These are phyloP conservation scores for Pyrenochaeta sp. DNA, from an alignment of 2,329 filamentous ascomycete genomes.

Conservation along the genomic window DNA sequence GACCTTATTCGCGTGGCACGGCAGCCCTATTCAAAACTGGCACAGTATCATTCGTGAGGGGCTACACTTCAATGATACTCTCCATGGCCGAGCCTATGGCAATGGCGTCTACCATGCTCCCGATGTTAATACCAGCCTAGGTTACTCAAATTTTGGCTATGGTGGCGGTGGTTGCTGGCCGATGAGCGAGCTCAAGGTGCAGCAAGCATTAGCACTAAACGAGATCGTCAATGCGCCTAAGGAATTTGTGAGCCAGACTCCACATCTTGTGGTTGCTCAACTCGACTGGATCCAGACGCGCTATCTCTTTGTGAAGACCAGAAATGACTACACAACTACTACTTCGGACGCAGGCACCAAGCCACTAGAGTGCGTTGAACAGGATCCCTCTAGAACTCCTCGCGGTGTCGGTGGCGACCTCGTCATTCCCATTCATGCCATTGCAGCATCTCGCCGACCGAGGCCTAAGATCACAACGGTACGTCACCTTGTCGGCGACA, in stretches of 20 bases:
- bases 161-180: conserved; percentile 64
- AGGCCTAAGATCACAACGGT: conserved; percentile 25
- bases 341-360: conserved; percentile 20
- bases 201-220: conserved; percentile 74
- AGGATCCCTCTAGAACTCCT: conserved; percentile 54
- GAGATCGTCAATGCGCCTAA: conserved; percentile 81
- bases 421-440: conserved; percentile 62
- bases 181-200: conserved; percentile 69
- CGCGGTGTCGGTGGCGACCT: conserved; percentile 53
- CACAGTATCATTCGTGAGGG: conserved; percentile 88
- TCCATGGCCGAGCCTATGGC: conserved; percentile 75
- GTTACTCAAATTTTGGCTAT: conserved; percentile 53
- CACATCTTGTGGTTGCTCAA: conserved; percentile 76
- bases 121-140: conserved; percentile 63
- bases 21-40: conserved; percentile 80
- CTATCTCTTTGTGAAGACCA: conserved; percentile 73
- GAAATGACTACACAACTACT: not conserved
- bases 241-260: conserved; percentile 64
- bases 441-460: conserved; percentile 56
- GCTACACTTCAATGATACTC: conserved; percentile 71
- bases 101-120: conserved; percentile 83
- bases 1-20: conserved; percentile 88
- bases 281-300: conserved; percentile 90
- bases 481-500: conserved; percentile 1
- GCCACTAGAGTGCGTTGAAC: conserved; percentile 43